Evolutionary conservation across 2,329 filamentous ascomycete genomes (phyloP), one percentile per base, ranked within the genome.

Genomic region (Arthrobotrys iridis): DNA sequence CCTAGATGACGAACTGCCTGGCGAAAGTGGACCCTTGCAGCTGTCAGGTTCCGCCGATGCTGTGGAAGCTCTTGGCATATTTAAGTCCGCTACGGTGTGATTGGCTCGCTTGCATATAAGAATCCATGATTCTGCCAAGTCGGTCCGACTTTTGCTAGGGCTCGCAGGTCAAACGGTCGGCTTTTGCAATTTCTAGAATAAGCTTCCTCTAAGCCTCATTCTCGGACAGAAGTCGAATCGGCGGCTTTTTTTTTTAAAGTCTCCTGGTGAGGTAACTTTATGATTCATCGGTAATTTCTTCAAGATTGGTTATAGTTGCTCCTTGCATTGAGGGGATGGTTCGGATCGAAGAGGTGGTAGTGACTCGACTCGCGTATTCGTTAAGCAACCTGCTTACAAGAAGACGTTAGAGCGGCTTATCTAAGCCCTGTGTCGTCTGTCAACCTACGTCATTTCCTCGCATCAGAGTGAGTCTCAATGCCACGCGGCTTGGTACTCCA

Each of bases 31-130:
- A 28, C 24, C 37, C 65, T 20, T 18, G 15, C 22, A 4, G 15
- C 26, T 30, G 43, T 33, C 28, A 37, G 28, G 26, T 67, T 70
- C 43, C 20, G 6, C 57, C 65, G 65, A 62, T 33, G 8, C 13
- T 11, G 7, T 30, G 28, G 26, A 62, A 48, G n/a, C 4, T 26
- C 68, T 73, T 73, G 50, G 68, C 59, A 37, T 13, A 33, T 13
- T 66, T 66, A 73, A 73, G 22, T 73, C 68, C 68, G 68, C 4
- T 7, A 43, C 13, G 2, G 1, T 46, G 8, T 60, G 30, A 62
- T 62, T 73, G 59, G 68, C 60, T 66, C 59, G 68, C 59, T 66
- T 65, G 46, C 13, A 15, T 11, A 50, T 24, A 33, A 4, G 28
- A 5, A 8, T 24, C 8, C 6, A 4, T n/a, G 30, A 7, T 37